These are phyloP conservation scores for Fusarium torulosum DNA, from an alignment of 2,329 filamentous ascomycete species.

Conservation along the genomic window DNA sequence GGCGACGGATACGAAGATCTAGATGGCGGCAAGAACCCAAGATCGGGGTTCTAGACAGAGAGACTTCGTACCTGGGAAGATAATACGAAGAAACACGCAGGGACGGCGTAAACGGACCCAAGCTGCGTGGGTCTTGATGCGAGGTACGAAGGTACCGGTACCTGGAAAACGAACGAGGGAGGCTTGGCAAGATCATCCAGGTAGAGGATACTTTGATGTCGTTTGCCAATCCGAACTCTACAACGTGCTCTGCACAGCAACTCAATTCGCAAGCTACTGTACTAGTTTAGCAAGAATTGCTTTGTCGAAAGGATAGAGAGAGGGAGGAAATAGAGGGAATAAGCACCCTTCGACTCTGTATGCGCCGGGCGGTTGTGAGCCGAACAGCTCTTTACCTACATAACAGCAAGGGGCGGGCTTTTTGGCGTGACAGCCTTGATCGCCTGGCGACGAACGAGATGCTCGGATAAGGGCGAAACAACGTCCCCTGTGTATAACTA, in stretches of 20 bases:
- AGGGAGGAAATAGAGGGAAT: conserved; percentile 5
- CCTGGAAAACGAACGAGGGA: conserved; percentile 27
- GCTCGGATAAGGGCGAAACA: conserved; percentile 37
- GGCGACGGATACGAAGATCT: conserved; percentile 34
- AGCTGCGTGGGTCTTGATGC: conserved; percentile 43
- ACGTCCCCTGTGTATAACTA: conserved; percentile 19
- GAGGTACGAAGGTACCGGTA: conserved; percentile 45
- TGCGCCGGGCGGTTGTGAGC: conserved; percentile 16
- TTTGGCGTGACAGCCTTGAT: conserved; percentile 40
- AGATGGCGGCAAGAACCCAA: conserved; percentile 25
- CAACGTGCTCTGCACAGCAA: conserved; percentile 16
- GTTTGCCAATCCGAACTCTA: conserved; percentile 24
- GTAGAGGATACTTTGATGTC: conserved; percentile 22
- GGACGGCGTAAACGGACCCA: conserved; percentile 39
- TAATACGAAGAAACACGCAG: conserved; percentile 48
- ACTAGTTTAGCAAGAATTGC: conserved; percentile 27
- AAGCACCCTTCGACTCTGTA: not conserved
- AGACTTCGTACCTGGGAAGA: conserved; percentile 28
- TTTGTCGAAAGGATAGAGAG: conserved; percentile 18
- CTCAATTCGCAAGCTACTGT: conserved; percentile 21
- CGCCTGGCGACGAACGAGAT: conserved; percentile 37
- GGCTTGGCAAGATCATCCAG: conserved; percentile 24
- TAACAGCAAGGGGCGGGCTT: conserved; percentile 28
- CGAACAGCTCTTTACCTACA: conserved; percentile 9
- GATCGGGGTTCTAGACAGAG: conserved; percentile 24